These are phyloP conservation scores for Endotrypanum monterogeii DNA, from an alignment of 208 protist species.

Conservation along the genomic window DNA sequence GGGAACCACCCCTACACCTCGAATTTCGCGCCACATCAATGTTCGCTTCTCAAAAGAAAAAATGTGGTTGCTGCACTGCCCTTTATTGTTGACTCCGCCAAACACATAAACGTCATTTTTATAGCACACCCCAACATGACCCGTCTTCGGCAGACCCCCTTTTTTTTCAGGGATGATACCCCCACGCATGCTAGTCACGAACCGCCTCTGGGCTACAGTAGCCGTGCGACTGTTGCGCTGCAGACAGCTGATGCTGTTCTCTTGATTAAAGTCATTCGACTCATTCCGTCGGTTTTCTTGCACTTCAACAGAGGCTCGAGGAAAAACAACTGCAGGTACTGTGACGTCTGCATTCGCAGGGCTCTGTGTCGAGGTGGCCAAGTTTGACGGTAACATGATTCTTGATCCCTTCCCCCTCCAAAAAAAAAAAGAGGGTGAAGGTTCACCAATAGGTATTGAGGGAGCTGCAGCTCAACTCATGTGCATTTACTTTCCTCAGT, in stretches of 20 bases:
- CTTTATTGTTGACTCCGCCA: slow-evolving; percentile 71
- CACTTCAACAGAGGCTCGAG: background rate
- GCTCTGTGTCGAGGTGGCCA: background rate
- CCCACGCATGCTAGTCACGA: slow-evolving; percentile 56
- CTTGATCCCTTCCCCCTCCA: background rate
- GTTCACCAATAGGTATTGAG: background rate
- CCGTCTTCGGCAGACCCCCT: slow-evolving; percentile 67
- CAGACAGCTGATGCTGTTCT: background rate
- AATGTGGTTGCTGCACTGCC: slow-evolving; percentile 63
- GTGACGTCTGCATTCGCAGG: background rate
- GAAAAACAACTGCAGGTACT: background rate
- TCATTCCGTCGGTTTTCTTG: background rate
- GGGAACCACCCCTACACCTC: slow-evolving; percentile 72
- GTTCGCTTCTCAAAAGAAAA: slow-evolving; percentile 79
- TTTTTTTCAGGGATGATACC: slow-evolving; percentile 70
- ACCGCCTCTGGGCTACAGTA: background rate
- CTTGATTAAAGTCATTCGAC: background rate
- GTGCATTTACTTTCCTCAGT: too few relatives aligned
- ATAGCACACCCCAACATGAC: slow-evolving; percentile 81
- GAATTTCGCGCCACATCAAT: slow-evolving; percentile 81
- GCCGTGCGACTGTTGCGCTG: background rate
- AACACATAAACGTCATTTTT: slow-evolving; percentile 77
- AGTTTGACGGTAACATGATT: background rate
- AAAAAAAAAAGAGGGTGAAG: background rate
- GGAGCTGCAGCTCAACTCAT: too few relatives aligned